Percentiles rank a stretch among this genome's conserved stretches.
Evolutionary conservation across 176 grass and related monocot genomes (phyloP).

Genomic region (Oryza punctata): DNA sequence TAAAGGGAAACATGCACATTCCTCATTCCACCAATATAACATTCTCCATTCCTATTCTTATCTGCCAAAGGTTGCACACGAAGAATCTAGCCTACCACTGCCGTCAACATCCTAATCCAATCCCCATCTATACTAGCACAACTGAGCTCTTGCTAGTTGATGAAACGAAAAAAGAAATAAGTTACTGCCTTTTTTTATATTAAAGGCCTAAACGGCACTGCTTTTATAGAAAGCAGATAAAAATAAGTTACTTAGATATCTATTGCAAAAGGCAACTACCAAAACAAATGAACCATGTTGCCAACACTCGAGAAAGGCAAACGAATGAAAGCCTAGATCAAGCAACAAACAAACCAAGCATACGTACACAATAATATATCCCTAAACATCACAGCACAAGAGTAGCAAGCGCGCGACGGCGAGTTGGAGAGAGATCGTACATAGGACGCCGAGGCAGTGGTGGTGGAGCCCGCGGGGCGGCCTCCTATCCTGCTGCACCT

Average conservation of each 20-base stretch:
- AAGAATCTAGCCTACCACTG: slow-evolving; percentile 36
- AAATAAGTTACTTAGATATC: background rate
- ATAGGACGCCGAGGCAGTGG: slow-evolving; percentile 75
- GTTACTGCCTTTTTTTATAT: background rate
- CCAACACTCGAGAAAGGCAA: background rate
- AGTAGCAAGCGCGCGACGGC: background rate
- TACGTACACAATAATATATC: background rate
- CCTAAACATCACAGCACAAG: background rate
- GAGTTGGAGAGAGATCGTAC: slow-evolving; percentile 29
- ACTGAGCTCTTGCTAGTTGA: background rate
- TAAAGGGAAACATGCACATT: background rate
- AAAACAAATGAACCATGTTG: background rate
- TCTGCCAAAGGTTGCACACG: background rate
- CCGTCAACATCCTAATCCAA: slow-evolving; percentile 12
- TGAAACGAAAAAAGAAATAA: background rate
- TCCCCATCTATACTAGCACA: background rate
- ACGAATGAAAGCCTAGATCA: background rate
- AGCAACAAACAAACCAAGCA: background rate
- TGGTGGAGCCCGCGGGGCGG: slow-evolving; percentile 60
- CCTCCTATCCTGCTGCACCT: slow-evolving; percentile 52
- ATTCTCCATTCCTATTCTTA: background rate
- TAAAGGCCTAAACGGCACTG: background rate
- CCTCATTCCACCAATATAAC: background rate
- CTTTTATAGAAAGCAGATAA: background rate
- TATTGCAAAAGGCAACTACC: slow-evolving; percentile 6